Base-by-base conservation (phyloP, 176 grass and related monocot genomes). In the Carex myosuroides region DNA sequence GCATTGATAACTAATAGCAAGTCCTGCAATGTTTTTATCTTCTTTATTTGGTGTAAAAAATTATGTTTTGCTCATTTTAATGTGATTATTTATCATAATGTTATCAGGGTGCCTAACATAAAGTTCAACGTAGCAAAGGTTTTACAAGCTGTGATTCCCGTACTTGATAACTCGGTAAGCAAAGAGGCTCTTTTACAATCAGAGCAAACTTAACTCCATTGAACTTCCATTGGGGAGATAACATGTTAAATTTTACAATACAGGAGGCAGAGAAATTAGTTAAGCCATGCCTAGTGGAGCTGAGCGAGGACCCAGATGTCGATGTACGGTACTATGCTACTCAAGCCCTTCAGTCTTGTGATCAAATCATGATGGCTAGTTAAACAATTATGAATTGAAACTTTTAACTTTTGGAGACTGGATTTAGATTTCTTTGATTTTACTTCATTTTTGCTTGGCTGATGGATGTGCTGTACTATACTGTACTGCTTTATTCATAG, bases 51-150 rank as follows among this genome's bases (percentile, higher is more conserved):
- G 61, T 12, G 37, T 6, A 13, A 66, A 32, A 20, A 52, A 17
- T 55, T 5, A 48, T 82, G 21, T 66, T 81, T 64, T 67, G 29
- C 78, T 55, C 29, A 76, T 76, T 12, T 77, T 33, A 71, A 32
- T 56, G 48, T 77, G 48, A 52, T 56, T 78, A 78, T 78, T 57
- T 33, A 56, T 57, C 73, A 78, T 78, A 21, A 29, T 84, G 39
- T 77, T 86, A 65, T 53, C 64, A 98, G 95, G 81, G 95, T 98
- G 32, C 95, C 95, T 0, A 98, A 95, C 89, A 95, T 98, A 61
- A 98, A 98, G 54, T 98, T 98, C 88, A 98, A 95, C 79, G 92
- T 93, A 42, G 95, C 95, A 16, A 98, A 98, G 78, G 92, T 98
- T 55, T 69, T 94, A 54, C 92, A 93, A 79, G 88, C 89, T 1